phyloP scores from a whole-genome alignment of 139 green algal genomes.

The Trebouxia sp. region DNA sequence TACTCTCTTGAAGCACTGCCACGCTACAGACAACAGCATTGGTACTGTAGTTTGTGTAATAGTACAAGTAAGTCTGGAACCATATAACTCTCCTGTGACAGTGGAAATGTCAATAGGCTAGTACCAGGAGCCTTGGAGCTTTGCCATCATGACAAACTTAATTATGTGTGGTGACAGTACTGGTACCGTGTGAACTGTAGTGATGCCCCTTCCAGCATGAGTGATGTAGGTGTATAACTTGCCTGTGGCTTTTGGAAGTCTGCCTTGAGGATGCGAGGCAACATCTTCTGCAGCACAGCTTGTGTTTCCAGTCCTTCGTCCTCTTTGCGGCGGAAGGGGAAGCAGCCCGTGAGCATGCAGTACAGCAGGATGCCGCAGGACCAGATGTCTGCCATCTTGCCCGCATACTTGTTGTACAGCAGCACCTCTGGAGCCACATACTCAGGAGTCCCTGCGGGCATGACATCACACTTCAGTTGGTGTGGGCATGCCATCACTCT shows the following conservation, averaged over 20 bases:
- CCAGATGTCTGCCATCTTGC: slow-evolving; percentile 44
- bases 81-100: no score
- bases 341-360: slow-evolving; percentile 35
- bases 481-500: background rate
- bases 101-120: no score
- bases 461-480: background rate
- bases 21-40: no score
- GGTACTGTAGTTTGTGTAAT: no score
- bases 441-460: slow-evolving; percentile 36
- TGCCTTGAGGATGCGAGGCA: slow-evolving; percentile 25
- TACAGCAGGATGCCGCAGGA: slow-evolving; percentile 41
- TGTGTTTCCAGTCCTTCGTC: slow-evolving; percentile 19
- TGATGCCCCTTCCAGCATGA: background rate
- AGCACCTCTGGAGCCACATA: slow-evolving; percentile 45
- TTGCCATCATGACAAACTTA: no score
- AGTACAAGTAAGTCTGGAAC: no score
- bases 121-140: no score
- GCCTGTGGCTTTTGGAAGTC: slow-evolving; percentile 14
- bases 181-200: no score
- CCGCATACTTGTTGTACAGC: slow-evolving; percentile 23
- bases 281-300: slow-evolving; percentile 26
- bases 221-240: background rate
- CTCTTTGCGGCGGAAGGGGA: slow-evolving; percentile 32
- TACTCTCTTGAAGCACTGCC: no score
- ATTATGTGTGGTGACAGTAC: no score